Evolutionary conservation across 306 rosid genomes (phyloP).

Genomic region (Inga oerstediana): DNA sequence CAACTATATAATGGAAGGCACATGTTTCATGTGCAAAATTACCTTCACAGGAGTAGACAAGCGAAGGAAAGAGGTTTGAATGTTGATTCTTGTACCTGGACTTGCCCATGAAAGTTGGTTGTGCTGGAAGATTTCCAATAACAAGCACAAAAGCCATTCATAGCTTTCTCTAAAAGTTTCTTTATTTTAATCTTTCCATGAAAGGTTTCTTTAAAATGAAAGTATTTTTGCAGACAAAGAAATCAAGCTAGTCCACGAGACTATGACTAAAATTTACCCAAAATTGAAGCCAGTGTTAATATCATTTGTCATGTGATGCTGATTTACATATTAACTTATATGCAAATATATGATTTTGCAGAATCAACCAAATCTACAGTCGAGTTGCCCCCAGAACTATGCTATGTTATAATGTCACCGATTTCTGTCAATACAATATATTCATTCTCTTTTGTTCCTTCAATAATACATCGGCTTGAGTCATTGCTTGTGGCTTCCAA

Average conservation of each 20-base stretch:
- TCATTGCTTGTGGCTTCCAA: constrained; percentile 65
- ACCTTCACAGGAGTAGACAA: constrained; percentile 42
- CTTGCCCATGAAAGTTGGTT: neutral
- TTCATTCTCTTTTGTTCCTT: constrained; percentile 74
- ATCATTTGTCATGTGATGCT: constrained; percentile 4
- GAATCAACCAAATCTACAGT: constrained; percentile 52
- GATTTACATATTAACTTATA: constrained; percentile 17
- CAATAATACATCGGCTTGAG: constrained; percentile 80
- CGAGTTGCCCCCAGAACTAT: constrained; percentile 86
- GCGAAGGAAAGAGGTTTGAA: constrained; percentile 58
- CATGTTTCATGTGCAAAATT: constrained; percentile 56
- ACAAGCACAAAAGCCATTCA: neutral
- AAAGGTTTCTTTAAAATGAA: neutral
- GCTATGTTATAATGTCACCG: constrained; percentile 72
- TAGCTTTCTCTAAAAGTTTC: neutral
- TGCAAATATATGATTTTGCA: constrained; percentile 34
- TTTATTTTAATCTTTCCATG: neutral
- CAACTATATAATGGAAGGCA: constrained; percentile 54
- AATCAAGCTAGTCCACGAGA: neutral
- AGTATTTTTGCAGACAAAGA: neutral
- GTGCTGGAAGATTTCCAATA: neutral
- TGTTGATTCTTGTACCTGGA: constrained; percentile 14
- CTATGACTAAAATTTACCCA: neutral
- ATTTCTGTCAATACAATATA: constrained; percentile 49
- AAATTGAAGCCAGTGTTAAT: neutral